Evolutionary conservation across 140 eudicot genomes (phyloP), one percentile per base, ranked within the genome.

Genomic region (Anethum foeniculum): DNA sequence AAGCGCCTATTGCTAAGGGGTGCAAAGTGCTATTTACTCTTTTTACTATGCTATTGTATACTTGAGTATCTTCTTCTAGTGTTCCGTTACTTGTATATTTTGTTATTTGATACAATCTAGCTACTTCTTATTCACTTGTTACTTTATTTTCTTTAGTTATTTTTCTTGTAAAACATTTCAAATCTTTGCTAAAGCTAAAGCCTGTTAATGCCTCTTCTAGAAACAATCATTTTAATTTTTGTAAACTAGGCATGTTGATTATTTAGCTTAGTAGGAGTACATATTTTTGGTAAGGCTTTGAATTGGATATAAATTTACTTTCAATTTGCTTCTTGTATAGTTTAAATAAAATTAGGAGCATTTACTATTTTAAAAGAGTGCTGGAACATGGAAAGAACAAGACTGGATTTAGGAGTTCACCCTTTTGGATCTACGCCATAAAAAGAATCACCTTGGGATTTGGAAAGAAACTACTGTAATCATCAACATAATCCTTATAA

Each of bases 391-490:
- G 80, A 77, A 25, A 77, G 54, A 25, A 23, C 72, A 5, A 77
- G 72, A 54, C 32, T 91, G 85, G 90, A 91, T 84, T 68, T 83
- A 83, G 71, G 85, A 77, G 83, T 77, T 51, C 87, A 83, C 71
- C 83, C 80, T 60, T 82, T 88, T 51, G 89, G 90, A 79, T 85
- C 92, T 46, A 80, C 88, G 25, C 90, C 82, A 78, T 86, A 90
- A 41, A 93, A 89, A 65, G 98, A 93, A 84, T 91, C 95, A n/a
- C 87, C 81, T 56, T 79, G 90, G 82, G 93, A 89, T 85, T 86
- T 91, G 81, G 97, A 93, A 76, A 82, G 84, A 81, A 83, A 80
- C 49, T 79, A 81, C 49, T 86, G 85, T 78, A 79, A 79, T 34
- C 85, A 87, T 38, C n/a, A n/a, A n/a, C n/a, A n/a, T n/a, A n/a